Base-by-base conservation (phyloP, 768 basidiomycete genomes). In the Boletales sp. region DNA sequence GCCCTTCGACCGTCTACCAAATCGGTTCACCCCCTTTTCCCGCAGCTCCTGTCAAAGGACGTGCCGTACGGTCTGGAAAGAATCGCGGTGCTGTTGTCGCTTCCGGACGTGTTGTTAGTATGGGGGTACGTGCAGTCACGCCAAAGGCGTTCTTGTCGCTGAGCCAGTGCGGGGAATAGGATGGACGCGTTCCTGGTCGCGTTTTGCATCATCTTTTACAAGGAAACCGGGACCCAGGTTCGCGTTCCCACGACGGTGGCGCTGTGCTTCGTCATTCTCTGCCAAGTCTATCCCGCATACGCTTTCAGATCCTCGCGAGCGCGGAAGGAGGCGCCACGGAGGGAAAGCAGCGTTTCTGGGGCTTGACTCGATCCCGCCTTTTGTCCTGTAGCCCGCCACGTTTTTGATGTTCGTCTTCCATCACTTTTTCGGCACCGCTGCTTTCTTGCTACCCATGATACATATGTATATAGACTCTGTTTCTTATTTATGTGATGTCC, bases 81-180 rank as follows among this genome's bases (percentile, higher is more conserved):
- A 10, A 57, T 76, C 30, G 62, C 74, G 5, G 68, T 74, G 30
- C 59, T 71, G 42, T 75, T 69, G 41, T 71, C 68, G 49, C 64
- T 74, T 38, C 73, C 73, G 7, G 70, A 74, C 31, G 70, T 69
- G 34, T 52, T 73, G 9, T 56, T 75, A 37, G 65, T 74, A 64
- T 75, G 70, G 67, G 57, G 68, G 74, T 74, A 44, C 47, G 68
- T 3, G 14, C 5, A 11, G 3, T 43, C 24, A 4, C 13, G 15
- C 8, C 35, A 24, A 5, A 21, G 2, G 3, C 9, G 17, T 2
- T 36, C 18, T 36, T 6, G 36, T 1, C 40, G 41, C 61, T n/a
- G 60, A 19, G 18, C n/a, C n/a, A 21, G 21, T 4, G 21, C 21
- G 21, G 21, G 21, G 6, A 30, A 15, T 30, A 76, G 74, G 14